phyloP scores from a whole-genome alignment of 305 asterid species.

The Fraxinus sp. region DNA sequence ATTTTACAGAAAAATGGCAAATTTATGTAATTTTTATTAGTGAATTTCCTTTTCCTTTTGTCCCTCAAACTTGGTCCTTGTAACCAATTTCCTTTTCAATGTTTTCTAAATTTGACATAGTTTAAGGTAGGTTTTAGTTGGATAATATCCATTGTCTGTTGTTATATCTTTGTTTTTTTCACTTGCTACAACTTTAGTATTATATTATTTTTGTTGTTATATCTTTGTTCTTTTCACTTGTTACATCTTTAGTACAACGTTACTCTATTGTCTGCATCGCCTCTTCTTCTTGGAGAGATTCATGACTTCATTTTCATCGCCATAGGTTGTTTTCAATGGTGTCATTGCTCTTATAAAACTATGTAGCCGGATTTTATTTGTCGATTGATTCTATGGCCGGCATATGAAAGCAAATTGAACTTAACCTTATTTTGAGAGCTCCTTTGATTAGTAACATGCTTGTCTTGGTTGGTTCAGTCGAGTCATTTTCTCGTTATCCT shows the following conservation, averaged over 20 bases:
- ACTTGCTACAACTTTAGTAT: no score
- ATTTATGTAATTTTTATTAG: neutral
- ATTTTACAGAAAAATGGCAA: neutral
- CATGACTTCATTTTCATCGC: conserved; percentile 1
- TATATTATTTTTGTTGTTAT: neutral
- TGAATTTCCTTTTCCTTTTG: neutral
- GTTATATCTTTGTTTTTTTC: neutral
- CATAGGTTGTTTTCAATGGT: neutral
- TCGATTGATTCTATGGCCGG: neutral
- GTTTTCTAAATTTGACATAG: neutral
- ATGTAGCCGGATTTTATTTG: neutral
- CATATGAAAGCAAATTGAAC: neutral
- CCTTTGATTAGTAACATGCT: neutral
- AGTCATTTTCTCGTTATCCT: neutral
- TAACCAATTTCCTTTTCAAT: neutral
- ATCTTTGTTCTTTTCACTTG: neutral
- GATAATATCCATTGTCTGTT: neutral
- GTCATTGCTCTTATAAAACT: neutral
- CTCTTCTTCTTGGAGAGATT: neutral
- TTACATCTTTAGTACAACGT: neutral
- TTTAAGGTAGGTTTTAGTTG: neutral
- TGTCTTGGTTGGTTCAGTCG: neutral
- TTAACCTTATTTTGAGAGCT: neutral
- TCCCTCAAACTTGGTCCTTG: neutral
- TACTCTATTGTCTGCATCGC: neutral